Evolutionary conservation across 768 basidiomycete genomes (phyloP), one percentile per base, ranked within the genome.

Genomic region (Hygrophoropsis aurantiaca): DNA sequence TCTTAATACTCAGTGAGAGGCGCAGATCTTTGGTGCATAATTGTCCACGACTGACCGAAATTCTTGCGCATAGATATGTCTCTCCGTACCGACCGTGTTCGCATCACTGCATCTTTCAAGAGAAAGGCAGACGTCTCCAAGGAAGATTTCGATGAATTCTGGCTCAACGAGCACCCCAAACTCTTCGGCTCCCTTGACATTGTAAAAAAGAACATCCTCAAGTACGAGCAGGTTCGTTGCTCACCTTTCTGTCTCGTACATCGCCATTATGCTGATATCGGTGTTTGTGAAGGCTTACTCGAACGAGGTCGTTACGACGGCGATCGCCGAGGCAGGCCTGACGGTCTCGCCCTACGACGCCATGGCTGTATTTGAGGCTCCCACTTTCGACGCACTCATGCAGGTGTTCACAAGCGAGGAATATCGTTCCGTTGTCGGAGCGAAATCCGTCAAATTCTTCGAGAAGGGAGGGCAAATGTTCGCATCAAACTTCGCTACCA

Each of bases 141-240:
- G 40, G 62, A 68, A 40, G 61, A 68, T 35, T 69, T 64, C 53
- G 54, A 58, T 36, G 50, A 42, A 13, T 60, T 68, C 47, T 68
- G 67, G 68, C 40, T 62, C 7, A 52, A 58, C 15, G 55, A 55
- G 0, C 67, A 69, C 44, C 56, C 56, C 16, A 43, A 55, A 16
- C 46, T 62, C 8, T 68, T 70, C 51, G 46, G 50, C 15, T 64
- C 61, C 1, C 55, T 68, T 34, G 59, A 60, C 11, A 57, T 69
- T 13, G 66, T 61, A 23, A 64, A 67, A 55, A 61, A 46, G 36
- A 68, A 70, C 35, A 47, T 64, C 27, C 56, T 67, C 21, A 68
- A 67, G 35, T 69, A 68, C 47, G 66, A 72, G 42, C 65, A 69
- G 61, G 69, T 68, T 21, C 34, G 54, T 30, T 4, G 15, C 34